Conservation (phyloP, 345 rosid species). For the Odontarrhena argentea region DNA sequence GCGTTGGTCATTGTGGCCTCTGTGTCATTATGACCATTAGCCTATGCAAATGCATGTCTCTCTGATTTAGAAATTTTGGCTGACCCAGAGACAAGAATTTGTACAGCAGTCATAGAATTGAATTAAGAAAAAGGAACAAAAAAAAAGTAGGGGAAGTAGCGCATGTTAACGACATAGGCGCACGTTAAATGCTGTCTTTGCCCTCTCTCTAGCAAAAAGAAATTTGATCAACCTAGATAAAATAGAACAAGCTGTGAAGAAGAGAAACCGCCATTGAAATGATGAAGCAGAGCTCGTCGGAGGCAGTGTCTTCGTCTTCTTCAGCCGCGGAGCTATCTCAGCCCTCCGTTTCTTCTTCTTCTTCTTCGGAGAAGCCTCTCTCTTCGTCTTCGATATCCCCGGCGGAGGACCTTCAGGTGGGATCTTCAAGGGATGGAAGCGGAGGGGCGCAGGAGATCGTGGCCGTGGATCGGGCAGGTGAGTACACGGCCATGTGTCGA, state of each 20-base stretch:
- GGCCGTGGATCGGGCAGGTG: constrained; percentile 77
- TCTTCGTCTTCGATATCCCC: constrained; percentile 53
- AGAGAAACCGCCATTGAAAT: constrained; percentile 37
- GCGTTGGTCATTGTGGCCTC: too few species aligned
- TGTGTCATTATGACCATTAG: too few species aligned
- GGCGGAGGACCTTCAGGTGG: constrained; percentile 61
- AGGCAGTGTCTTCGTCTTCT: constrained; percentile 65
- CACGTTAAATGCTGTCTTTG: constrained; percentile 29
- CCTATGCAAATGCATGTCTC: too few species aligned
- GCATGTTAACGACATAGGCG: constrained; percentile 25
- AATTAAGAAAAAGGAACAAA: too few species aligned
- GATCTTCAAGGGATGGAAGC: constrained; percentile 67
- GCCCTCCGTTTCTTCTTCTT: constrained; percentile 47
- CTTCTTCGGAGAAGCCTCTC: constrained; percentile 46
- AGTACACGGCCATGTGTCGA: constrained; percentile 76
- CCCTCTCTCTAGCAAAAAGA: constrained; percentile 18
- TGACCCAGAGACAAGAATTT: too few species aligned
- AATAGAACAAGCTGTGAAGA: constrained; percentile 20
- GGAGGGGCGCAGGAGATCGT: constrained; percentile 83
- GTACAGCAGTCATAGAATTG: too few species aligned
- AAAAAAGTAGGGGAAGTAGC: background rate
- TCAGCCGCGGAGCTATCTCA: constrained; percentile 52
- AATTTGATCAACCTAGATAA: constrained; percentile 44
- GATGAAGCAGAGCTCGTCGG: constrained; percentile 65
- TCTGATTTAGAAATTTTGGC: too few species aligned